Evolutionary conservation across 441 rosid species (phyloP).

Genomic region (Pelargonium cotyledonis): DNA sequence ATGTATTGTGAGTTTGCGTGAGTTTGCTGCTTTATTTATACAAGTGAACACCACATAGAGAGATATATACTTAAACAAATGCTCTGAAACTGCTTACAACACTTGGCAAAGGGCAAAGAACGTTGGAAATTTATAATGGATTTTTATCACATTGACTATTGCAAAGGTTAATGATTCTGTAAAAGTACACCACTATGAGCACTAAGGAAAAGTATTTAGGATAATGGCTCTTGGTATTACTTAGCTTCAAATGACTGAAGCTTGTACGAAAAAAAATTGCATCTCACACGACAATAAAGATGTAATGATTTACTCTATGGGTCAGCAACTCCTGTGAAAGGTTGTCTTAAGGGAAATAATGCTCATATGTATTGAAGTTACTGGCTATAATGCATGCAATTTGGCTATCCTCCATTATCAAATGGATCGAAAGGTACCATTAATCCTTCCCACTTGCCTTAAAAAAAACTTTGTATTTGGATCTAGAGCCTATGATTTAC

Average conservation of each 20-base stretch:
- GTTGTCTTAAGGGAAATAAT: neutral
- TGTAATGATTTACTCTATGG: neutral
- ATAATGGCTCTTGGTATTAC: neutral
- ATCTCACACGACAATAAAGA: too few relatives aligned
- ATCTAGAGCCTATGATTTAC: neutral
- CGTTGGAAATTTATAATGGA: neutral
- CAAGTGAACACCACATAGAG: neutral
- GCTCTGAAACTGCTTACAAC: neutral
- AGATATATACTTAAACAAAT: neutral
- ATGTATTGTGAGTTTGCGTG: too few relatives aligned
- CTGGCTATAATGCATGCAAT: neutral
- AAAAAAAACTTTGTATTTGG: neutral
- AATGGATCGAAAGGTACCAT: slow-evolving; percentile 1
- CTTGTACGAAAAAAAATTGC: too few relatives aligned
- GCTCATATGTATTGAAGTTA: neutral
- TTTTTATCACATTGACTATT: neutral
- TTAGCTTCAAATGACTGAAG: neutral
- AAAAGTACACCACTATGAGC: neutral
- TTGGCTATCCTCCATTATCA: neutral
- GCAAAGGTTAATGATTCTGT: neutral
- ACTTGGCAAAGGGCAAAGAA: neutral
- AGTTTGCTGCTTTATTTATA: neutral
- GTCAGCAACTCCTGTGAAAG: neutral
- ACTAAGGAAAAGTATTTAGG: neutral
- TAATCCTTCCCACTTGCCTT: neutral